Evolutionary conservation across 257 asterid species (phyloP).

Genomic region (Penstemon davidsonii): DNA sequence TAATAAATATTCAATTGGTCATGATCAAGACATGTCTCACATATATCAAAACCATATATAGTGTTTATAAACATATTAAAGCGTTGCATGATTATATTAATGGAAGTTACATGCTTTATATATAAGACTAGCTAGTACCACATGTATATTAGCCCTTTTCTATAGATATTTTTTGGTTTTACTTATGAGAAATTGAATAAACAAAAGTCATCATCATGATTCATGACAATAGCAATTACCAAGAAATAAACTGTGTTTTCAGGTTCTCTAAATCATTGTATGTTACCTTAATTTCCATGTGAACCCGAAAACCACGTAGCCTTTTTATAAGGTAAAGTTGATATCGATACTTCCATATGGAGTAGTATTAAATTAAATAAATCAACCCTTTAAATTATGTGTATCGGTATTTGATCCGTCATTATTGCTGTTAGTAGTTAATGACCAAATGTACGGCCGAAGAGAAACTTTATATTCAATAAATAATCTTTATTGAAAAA

Average conservation of each 20-base stretch:
- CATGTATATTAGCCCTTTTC: background rate
- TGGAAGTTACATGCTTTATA: background rate
- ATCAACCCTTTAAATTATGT: conserved; percentile 13
- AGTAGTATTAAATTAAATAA: background rate
- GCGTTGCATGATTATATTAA: background rate
- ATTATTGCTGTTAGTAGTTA: background rate
- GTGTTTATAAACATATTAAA: no score
- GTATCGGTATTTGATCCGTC: background rate
- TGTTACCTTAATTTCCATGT: conserved; percentile 26
- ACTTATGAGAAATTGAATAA: conserved; percentile 9
- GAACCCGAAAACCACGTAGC: background rate
- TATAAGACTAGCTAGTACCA: no score
- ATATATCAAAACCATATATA: no score
- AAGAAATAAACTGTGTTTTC: conserved; percentile 25
- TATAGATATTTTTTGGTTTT: background rate
- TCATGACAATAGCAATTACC: conserved; percentile 20
- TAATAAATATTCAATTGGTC: no score
- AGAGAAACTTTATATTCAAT: background rate
- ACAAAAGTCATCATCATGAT: conserved; percentile 13
- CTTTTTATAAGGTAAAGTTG: conserved; percentile 10
- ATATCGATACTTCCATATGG: background rate
- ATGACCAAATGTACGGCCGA: background rate
- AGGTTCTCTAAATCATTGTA: conserved; percentile 15
- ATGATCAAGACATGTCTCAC: no score
- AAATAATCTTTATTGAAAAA: background rate